These are phyloP conservation scores for slime mould (Dictyostelium discoideum) DNA, from an alignment of 78 protist species.

Conservation along the genomic window dicty_2.7 NC_007091.3:1962501-1963000, in stretches of 20 bases:
- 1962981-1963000: constrained; percentile 36
- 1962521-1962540: constrained; percentile 84
- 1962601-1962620: constrained; percentile 82
- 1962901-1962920: background rate
- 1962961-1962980: constrained; percentile 10
- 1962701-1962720: constrained; percentile 31
- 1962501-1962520: background rate
- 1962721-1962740: constrained; percentile 65
- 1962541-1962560: constrained; percentile 85
- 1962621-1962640: constrained; percentile 80
- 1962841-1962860: constrained; percentile 38
- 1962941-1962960: constrained; percentile 60
- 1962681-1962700: constrained; percentile 53
- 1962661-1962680: constrained; percentile 43
- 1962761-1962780: constrained; percentile 20
- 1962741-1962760: constrained; percentile 41
- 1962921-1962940: constrained; percentile 60
- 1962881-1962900: background rate
- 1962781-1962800: constrained; percentile 72
- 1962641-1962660: constrained; percentile 32
- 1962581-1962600: constrained; percentile 83
- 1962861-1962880: background rate
- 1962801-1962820: constrained; percentile 83
- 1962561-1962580: constrained; percentile 83
- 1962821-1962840: constrained; percentile 66